A percentile compares a stretch with the other conserved stretches of the same genome.
Evolutionary conservation across 108 stramenopile species (phyloP).

Genomic region (Ochromonas danica): DNA sequence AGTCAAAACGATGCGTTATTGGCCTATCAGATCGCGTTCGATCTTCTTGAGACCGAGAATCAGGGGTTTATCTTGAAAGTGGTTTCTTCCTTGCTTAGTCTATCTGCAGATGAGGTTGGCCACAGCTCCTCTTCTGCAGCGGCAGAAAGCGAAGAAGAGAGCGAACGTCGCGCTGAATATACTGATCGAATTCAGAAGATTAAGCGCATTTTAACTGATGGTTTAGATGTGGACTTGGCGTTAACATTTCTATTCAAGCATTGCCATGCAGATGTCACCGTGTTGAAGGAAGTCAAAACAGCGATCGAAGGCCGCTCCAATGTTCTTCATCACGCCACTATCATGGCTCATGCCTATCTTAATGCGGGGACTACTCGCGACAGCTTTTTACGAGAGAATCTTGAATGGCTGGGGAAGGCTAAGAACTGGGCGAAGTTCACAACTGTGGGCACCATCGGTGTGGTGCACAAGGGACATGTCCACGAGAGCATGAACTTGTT

Average conservation of each 20-base stretch:
- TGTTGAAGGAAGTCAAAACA: slow-evolving; percentile 47
- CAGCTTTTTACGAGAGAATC: slow-evolving; percentile 87
- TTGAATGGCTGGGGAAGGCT: slow-evolving; percentile 98
- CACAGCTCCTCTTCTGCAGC: slow-evolving; percentile 6
- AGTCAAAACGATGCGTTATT: slow-evolving; percentile 72
- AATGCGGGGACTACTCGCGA: slow-evolving; percentile 94
- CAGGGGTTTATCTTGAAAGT: slow-evolving; percentile 75
- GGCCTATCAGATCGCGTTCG: slow-evolving; percentile 91
- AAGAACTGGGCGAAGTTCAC: slow-evolving; percentile 99
- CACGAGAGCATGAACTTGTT: slow-evolving; percentile 90
- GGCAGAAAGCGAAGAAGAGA: not conserved
- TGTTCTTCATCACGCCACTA: slow-evolving; percentile 88
- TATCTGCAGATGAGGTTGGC: slow-evolving; percentile 6
- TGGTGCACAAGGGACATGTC: slow-evolving; percentile 93
- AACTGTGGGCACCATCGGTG: slow-evolving; percentile 91
- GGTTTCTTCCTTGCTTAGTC: slow-evolving; percentile 53
- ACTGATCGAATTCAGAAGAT: slow-evolving; percentile 49
- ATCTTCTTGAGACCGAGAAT: slow-evolving; percentile 82
- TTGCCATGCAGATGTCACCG: slow-evolving; percentile 51
- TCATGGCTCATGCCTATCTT: slow-evolving; percentile 85
- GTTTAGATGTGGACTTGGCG: slow-evolving; percentile 76
- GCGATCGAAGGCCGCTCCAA: slow-evolving; percentile 67
- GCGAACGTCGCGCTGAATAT: not conserved
- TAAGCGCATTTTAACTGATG: slow-evolving; percentile 66
- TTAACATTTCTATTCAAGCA: slow-evolving; percentile 83